These are phyloP conservation scores for Hymenoscyphus fraxineus DNA, from an alignment of 2,329 filamentous ascomycete genomes.

Conservation along the genomic window DNA sequence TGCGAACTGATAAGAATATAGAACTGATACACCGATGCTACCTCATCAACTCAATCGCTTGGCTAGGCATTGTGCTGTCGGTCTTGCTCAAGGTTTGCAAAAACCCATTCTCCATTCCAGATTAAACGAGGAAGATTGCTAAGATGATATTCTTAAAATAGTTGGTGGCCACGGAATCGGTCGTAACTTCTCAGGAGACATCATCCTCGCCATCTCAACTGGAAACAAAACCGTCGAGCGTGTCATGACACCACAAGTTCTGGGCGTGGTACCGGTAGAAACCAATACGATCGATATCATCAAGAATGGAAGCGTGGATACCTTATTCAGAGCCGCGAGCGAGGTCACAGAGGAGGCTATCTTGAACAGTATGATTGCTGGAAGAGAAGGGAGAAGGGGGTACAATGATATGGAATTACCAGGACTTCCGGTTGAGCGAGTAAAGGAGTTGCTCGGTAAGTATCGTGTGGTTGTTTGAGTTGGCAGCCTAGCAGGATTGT, in stretches of 20 bases:
- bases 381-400: slow-evolving; percentile 56
- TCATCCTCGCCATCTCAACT: slow-evolving; percentile 65
- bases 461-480: slow-evolving; percentile 23
- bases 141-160: not conserved
- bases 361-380: slow-evolving; percentile 56
- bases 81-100: slow-evolving; percentile 42
- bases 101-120: not conserved
- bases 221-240: slow-evolving; percentile 40
- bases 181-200: slow-evolving; percentile 60
- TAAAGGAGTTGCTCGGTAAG: slow-evolving; percentile 22
- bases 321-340: slow-evolving; percentile 56
- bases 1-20: slow-evolving; percentile 8
- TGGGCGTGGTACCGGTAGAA: slow-evolving; percentile 32
- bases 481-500: too few relatives aligned
- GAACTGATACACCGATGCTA: slow-evolving; percentile 57
- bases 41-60: slow-evolving; percentile 54
- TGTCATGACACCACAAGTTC: slow-evolving; percentile 28
- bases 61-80: slow-evolving; percentile 58
- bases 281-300: slow-evolving; percentile 47
- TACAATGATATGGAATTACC: slow-evolving; percentile 47
- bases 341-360: slow-evolving; percentile 65
- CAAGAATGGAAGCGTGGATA: slow-evolving; percentile 58
- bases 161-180: slow-evolving; percentile 55
- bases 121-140: not conserved
- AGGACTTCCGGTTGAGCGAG: slow-evolving; percentile 44